Conservation (phyloP, 495 filamentous ascomycete species). For the Parmelia sp. region DNA sequence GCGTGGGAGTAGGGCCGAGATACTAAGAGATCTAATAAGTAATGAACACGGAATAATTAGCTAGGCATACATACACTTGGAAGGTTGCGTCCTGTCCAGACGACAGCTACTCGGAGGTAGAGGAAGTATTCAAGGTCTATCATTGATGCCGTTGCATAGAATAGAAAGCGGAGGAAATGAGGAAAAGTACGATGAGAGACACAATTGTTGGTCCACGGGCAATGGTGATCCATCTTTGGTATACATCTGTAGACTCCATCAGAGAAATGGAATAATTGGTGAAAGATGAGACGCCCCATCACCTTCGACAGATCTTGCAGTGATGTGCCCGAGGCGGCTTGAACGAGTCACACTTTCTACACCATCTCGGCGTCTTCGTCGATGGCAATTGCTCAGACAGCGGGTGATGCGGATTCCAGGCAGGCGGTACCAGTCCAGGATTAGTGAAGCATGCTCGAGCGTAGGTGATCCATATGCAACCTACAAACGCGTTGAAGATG, state of each 20-base stretch:
- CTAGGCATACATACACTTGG: constrained; percentile 50
- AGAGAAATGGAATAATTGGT: not conserved
- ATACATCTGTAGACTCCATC: constrained; percentile 57
- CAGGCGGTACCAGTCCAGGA: constrained; percentile 53
- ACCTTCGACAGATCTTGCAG: constrained; percentile 78
- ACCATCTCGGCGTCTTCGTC: constrained; percentile 56
- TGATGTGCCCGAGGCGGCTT: constrained; percentile 91
- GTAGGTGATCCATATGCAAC: constrained; percentile 75
- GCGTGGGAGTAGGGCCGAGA: constrained; percentile 60
- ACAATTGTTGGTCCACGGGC: constrained; percentile 92
- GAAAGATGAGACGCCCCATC: not conserved
- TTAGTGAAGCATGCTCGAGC: constrained; percentile 67
- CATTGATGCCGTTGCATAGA: constrained; percentile 68
- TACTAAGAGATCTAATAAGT: constrained; percentile 43
- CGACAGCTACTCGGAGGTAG: constrained; percentile 48
- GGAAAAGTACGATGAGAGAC: constrained; percentile 86
- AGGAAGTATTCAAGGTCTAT: constrained; percentile 53
- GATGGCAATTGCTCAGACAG: constrained; percentile 19
- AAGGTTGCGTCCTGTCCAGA: constrained; percentile 62
- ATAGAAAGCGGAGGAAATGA: constrained; percentile 82
- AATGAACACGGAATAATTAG: not conserved
- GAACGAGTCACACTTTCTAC: constrained; percentile 72
- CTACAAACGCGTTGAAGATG: constrained; percentile 68
- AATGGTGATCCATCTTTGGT: constrained; percentile 98
- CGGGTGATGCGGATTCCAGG: constrained; percentile 23